These are phyloP conservation scores for Apostasia shenzhenica DNA, from an alignment of 106 monocot genomes.

Conservation along the genomic window DNA sequence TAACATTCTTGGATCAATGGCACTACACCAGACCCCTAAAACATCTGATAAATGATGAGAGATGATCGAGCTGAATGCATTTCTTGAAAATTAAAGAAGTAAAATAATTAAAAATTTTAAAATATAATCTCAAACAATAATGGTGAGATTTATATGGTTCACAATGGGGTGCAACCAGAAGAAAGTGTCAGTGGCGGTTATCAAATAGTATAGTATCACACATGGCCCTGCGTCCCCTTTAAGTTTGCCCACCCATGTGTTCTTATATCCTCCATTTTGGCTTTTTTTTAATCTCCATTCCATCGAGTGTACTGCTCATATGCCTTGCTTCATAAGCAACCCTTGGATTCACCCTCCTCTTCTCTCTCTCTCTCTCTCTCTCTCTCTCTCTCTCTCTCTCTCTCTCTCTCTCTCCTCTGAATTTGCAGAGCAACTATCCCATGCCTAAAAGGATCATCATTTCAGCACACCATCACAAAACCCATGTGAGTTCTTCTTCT, in stretches of 20 bases:
- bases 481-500: conserved; percentile 38
- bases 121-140: too few species aligned
- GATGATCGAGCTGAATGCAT: too few species aligned
- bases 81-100: too few species aligned
- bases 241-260: conserved; percentile 14
- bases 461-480: conserved; percentile 20
- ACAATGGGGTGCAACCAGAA: not conserved
- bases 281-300: conserved; percentile 20
- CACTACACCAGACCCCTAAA: too few species aligned
- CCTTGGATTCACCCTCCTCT: conserved; percentile 19
- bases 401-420: not conserved
- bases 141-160: too few species aligned
- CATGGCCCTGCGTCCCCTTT: conserved; percentile 9
- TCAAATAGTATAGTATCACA: conserved; percentile 1
- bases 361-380: not conserved
- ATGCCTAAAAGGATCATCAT: conserved; percentile 53
- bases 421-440: conserved; percentile 21
- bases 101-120: too few species aligned
- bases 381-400: conserved; percentile 1
- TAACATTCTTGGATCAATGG: too few species aligned
- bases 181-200: not conserved
- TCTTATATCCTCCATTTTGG: conserved; percentile 6
- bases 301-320: conserved; percentile 41
- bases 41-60: too few species aligned
- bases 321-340: conserved; percentile 43